These are phyloP conservation scores for Thymus quinquecostatus DNA, from an alignment of 257 asterid species.

Conservation along the genomic window DNA sequence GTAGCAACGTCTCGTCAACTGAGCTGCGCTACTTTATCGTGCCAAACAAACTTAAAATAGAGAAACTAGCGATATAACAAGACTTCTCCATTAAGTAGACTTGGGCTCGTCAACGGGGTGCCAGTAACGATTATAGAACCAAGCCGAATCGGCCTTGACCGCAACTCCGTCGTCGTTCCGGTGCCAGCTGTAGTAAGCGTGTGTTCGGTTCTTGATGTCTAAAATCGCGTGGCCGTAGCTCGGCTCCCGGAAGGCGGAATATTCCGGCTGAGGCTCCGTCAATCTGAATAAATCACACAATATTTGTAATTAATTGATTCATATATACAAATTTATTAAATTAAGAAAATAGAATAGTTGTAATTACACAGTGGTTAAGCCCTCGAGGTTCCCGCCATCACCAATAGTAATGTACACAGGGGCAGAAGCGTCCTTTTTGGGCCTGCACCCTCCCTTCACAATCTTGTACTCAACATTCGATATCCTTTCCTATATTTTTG, in stretches of 20 bases:
- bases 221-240: conserved; percentile 60
- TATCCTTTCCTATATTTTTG: conserved; percentile 44
- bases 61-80: neutral
- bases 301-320: no score
- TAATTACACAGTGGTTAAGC: conserved; percentile 36
- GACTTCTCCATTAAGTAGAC: neutral
- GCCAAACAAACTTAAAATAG: no score
- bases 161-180: conserved; percentile 81
- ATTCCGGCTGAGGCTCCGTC: conserved; percentile 60
- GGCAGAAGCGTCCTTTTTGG: conserved; percentile 48
- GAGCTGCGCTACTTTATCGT: no score
- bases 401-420: conserved; percentile 64
- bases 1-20: no score
- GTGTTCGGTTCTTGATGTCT: conserved; percentile 70
- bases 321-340: no score
- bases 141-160: conserved; percentile 67
- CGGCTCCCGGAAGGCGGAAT: conserved; percentile 58
- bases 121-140: conserved; percentile 72
- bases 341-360: neutral
- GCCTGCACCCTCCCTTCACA: conserved; percentile 52
- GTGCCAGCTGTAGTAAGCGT: conserved; percentile 80
- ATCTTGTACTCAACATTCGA: conserved; percentile 63
- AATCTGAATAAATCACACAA: conserved; percentile 31
- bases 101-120: conserved; percentile 51
- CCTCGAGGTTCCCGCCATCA: conserved; percentile 64